These are phyloP conservation scores for Solanum piurae DNA, from an alignment of 257 asterid genomes.

Conservation along the genomic window DNA sequence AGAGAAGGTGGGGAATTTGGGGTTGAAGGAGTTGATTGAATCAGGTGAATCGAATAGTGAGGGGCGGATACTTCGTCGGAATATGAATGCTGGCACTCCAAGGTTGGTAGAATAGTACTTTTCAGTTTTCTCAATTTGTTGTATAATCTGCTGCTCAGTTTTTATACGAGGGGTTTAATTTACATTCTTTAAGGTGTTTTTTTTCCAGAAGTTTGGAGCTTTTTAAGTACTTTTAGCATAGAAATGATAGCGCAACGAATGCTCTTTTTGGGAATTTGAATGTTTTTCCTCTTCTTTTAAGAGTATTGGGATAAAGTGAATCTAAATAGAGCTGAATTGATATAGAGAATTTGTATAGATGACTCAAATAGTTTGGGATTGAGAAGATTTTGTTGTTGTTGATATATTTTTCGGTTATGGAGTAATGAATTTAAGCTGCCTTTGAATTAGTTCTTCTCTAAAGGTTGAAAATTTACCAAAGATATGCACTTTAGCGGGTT, in stretches of 20 bases:
- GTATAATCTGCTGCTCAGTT: background rate
- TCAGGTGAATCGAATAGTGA: conserved; percentile 29
- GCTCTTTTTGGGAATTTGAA: background rate
- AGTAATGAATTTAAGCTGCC: background rate
- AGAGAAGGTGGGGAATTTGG: conserved; percentile 42
- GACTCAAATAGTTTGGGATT: background rate
- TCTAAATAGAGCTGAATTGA: background rate
- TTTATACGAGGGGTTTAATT: background rate
- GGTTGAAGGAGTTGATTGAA: conserved; percentile 77
- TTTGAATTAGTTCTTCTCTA: background rate
- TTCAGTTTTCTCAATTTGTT: background rate
- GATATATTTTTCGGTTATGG: background rate
- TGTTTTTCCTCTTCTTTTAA: background rate
- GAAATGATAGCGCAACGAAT: background rate
- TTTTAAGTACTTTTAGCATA: background rate
- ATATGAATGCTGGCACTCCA: conserved; percentile 48
- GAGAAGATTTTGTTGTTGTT: background rate
- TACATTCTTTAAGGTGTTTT: background rate
- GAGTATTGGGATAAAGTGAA: background rate
- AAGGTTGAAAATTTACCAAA: background rate
- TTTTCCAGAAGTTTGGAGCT: background rate
- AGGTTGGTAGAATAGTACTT: conserved; percentile 20
- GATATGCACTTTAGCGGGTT: background rate
- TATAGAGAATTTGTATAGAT: background rate
- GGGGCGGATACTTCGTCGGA: conserved; percentile 63